These are phyloP conservation scores for Russula foetens DNA, from an alignment of 768 basidiomycete genomes.

Conservation along the genomic window DNA sequence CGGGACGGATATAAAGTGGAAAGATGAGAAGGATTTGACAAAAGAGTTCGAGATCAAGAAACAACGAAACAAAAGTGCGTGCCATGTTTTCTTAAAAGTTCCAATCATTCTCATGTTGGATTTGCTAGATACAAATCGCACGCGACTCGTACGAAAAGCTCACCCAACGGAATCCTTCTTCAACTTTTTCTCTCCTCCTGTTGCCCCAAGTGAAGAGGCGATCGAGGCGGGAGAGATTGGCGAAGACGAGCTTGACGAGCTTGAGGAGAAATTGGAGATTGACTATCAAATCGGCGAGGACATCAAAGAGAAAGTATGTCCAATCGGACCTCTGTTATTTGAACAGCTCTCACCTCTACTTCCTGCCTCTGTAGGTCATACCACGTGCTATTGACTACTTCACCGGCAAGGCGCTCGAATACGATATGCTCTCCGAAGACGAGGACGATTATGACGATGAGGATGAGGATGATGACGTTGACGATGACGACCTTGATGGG, in stretches of 20 bases:
- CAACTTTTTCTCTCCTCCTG: slow-evolving; percentile 91
- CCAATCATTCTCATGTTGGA: background rate
- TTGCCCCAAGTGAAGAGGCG: slow-evolving; percentile 58
- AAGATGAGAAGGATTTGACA: slow-evolving; percentile 96
- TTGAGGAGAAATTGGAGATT: slow-evolving; percentile 89
- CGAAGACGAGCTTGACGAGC: slow-evolving; percentile 78
- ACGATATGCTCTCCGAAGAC: slow-evolving; percentile 42
- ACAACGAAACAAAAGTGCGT: slow-evolving; percentile 93
- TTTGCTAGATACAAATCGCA: slow-evolving; percentile 67
- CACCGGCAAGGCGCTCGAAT: slow-evolving; percentile 91
- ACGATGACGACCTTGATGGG: slow-evolving; percentile 27
- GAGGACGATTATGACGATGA: slow-evolving; percentile 42
- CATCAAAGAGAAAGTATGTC: slow-evolving; percentile 85
- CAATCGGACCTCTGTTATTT: background rate
- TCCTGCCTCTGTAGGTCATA: slow-evolving; percentile 52
- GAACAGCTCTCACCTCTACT: background rate
- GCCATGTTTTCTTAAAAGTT: too few relatives aligned
- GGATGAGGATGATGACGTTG: slow-evolving; percentile 49
- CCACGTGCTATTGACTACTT: slow-evolving; percentile 96
- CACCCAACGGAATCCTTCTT: slow-evolving; percentile 94
- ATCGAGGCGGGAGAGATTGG: slow-evolving; percentile 68
- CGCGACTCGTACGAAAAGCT: slow-evolving; percentile 76
- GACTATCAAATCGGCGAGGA: slow-evolving; percentile 99
- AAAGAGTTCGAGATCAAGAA: slow-evolving; percentile 98
- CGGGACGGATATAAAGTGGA: slow-evolving; percentile 92